Base-by-base conservation (phyloP, 164 flowering plant genomes). In the Warburgia ugandensis region DNA sequence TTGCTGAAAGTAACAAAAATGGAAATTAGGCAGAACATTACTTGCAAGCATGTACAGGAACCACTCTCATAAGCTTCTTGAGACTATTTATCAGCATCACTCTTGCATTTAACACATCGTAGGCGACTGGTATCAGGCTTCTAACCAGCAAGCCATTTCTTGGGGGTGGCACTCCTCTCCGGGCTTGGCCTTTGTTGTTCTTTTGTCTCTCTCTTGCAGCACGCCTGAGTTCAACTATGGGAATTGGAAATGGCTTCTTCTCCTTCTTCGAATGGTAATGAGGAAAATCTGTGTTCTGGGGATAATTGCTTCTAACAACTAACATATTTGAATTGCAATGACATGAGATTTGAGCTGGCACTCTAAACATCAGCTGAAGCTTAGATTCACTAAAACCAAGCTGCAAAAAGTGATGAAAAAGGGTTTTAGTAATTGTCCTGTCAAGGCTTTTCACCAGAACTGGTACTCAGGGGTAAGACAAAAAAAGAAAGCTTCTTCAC, bases 211-310 rank as follows among this genome's bases (percentile, higher is more conserved):
- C 84, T 57, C 96, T 77, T 41, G 99, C 95, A 60, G 80, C 80
- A 51, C 99, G 77, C 56, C 99, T 73, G 45, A 92, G 74, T 69
- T 92, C 96, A 44, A 84, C 69, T 13, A 92, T 56, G 19, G 99
- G 99, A 38, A 68, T 50, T 11, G 94, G 94, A 61, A 88, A 92
- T 21, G 96, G 99, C 70, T 86, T 92, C 68, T 80, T 88, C 66
- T 87, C 89, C 68, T 67, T 85, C 61, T 59, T 88, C 11, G 94
- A 76, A 62, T 77, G 78, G 50, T 77, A 70, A 32, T 72, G 73
- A 51, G 95, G 96, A 2, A 86, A 73, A 70, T 92, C 96, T 7
- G 84, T 66, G 77, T 92, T 92, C 62, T 92, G 99, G 11, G 95
- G 91, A 70, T 71, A 10, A 37, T 72, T 69, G 56, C 68, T 62